These are phyloP conservation scores for Kalmusia sp. DNA, from an alignment of 2,329 filamentous ascomycete genomes.

Conservation along the genomic window DNA sequence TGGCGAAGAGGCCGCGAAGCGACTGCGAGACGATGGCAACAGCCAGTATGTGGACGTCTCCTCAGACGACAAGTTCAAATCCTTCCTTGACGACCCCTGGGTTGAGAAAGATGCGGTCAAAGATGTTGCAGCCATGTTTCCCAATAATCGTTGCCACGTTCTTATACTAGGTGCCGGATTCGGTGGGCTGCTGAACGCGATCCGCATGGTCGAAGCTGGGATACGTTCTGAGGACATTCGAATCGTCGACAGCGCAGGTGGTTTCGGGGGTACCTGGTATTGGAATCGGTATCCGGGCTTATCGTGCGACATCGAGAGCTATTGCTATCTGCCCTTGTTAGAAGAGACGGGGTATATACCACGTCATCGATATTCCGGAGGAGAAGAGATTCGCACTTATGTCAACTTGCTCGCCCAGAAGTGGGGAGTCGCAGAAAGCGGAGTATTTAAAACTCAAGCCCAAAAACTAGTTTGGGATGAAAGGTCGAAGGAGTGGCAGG, in stretches of 20 bases:
- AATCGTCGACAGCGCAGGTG: constrained; percentile 53
- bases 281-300: constrained; percentile 59
- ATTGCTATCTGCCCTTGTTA: constrained; percentile 66
- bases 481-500: constrained; percentile 19
- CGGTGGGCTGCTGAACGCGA: constrained; percentile 49
- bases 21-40: constrained; percentile 19
- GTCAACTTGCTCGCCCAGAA: constrained; percentile 36
- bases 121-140: constrained; percentile 17
- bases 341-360: constrained; percentile 67
- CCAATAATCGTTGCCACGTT: constrained; percentile 21
- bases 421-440: constrained; percentile 51
- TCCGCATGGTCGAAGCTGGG: constrained; percentile 48
- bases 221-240: constrained; percentile 43
- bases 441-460: constrained; percentile 32
- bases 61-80: constrained; percentile 10
- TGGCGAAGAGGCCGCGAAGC: constrained; percentile 22
- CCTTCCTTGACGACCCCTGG: constrained; percentile 22
- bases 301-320: constrained; percentile 65
- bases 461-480: constrained; percentile 27
- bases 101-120: constrained; percentile 11
- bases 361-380: constrained; percentile 53
- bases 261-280: constrained; percentile 57
- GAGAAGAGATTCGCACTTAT: constrained; percentile 56
- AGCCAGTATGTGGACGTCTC: constrained; percentile 22
- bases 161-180: constrained; percentile 52